phyloP scores from a whole-genome alignment of 2,329 filamentous ascomycete genomes.

The Botrytis fragariae region DNA sequence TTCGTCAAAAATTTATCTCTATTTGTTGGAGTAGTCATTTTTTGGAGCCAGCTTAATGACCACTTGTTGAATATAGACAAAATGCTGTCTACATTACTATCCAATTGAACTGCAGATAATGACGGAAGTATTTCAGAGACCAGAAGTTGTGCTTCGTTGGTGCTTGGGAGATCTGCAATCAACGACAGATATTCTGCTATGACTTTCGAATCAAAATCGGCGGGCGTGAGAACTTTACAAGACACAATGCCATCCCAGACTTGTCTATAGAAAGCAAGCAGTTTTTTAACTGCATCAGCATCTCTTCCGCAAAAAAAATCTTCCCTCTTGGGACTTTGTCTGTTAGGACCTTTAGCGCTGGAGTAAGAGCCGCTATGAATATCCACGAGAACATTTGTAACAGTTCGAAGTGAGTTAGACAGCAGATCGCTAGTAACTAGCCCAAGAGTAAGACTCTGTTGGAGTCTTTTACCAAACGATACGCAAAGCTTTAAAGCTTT shows the following conservation, averaged over 20 bases:
- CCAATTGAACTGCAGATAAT: constrained; percentile 26
- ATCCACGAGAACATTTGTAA: constrained; percentile 21
- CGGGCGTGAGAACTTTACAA: constrained; percentile 29
- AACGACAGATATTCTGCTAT: constrained; percentile 24
- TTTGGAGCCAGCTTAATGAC: constrained; percentile 23
- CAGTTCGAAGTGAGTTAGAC: constrained; percentile 14
- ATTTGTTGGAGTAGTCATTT: not conserved
- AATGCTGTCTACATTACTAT: constrained; percentile 21
- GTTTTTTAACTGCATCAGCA: constrained; percentile 6
- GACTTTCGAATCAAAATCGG: constrained; percentile 24
- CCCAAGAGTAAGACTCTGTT: constrained; percentile 30
- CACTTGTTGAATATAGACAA: constrained; percentile 24
- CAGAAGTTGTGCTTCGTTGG: constrained; percentile 24
- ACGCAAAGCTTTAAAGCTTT: constrained; percentile 22
- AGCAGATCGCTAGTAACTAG: constrained; percentile 26
- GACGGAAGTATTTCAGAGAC: constrained; percentile 27
- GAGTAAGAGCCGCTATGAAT: constrained; percentile 10
- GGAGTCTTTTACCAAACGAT: constrained; percentile 28
- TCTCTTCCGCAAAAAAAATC: too few relatives aligned
- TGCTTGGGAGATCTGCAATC: constrained; percentile 26
- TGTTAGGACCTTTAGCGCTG: too few relatives aligned
- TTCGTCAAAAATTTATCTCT: not conserved
- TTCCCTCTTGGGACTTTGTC: too few relatives aligned
- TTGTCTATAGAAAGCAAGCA: constrained; percentile 29
- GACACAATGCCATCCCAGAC: constrained; percentile 33